A percentile compares a stretch with the other conserved stretches of the same genome.
These are phyloP conservation scores for Microsporum ferrugineum DNA, from an alignment of 2,329 filamentous ascomycete genomes.

Conservation along the genomic window DNA sequence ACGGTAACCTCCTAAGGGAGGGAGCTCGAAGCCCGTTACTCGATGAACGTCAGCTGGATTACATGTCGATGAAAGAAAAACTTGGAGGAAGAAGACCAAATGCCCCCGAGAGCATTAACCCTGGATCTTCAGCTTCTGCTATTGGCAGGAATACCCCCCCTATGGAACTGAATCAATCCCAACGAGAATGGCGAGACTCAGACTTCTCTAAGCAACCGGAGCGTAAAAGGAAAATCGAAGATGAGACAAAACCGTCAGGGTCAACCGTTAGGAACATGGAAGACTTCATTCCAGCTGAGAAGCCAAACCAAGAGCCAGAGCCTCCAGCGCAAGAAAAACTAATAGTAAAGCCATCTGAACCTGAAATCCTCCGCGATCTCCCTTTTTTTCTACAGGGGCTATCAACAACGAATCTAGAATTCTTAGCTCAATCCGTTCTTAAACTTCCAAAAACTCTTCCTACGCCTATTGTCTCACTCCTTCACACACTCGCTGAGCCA, in stretches of 20 bases:
- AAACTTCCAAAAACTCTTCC: constrained; percentile 70
- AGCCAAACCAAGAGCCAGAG: constrained; percentile 10
- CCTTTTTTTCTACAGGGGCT: constrained; percentile 89
- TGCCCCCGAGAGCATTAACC: constrained; percentile 21
- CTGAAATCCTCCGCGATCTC: constrained; percentile 61
- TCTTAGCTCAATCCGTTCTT: constrained; percentile 56
- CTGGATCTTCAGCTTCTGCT: constrained; percentile 33
- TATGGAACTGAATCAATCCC: constrained; percentile 6
- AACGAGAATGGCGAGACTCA: background rate
- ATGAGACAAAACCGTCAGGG: constrained; percentile 15
- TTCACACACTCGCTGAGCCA: constrained; percentile 84
- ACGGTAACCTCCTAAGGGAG: constrained; percentile 9
- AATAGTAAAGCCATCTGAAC: constrained; percentile 36
- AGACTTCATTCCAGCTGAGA: constrained; percentile 12
- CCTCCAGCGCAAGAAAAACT: constrained; percentile 8
- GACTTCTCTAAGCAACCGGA: constrained; percentile 12
- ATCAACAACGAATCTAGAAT: constrained; percentile 73
- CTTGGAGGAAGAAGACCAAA: constrained; percentile 14
- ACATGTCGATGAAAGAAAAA: constrained; percentile 24
- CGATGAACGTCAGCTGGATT: constrained; percentile 30
- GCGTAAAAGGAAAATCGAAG: constrained; percentile 13
- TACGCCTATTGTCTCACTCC: constrained; percentile 69
- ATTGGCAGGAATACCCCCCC: constrained; percentile 20
- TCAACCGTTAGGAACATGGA: constrained; percentile 6
- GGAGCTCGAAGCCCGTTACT: constrained; percentile 28